Percentiles rank a stretch among this genome's conserved stretches.
phyloP scores from a whole-genome alignment of 2,329 filamentous ascomycete genomes.

The Harringtonia aguacate region DNA sequence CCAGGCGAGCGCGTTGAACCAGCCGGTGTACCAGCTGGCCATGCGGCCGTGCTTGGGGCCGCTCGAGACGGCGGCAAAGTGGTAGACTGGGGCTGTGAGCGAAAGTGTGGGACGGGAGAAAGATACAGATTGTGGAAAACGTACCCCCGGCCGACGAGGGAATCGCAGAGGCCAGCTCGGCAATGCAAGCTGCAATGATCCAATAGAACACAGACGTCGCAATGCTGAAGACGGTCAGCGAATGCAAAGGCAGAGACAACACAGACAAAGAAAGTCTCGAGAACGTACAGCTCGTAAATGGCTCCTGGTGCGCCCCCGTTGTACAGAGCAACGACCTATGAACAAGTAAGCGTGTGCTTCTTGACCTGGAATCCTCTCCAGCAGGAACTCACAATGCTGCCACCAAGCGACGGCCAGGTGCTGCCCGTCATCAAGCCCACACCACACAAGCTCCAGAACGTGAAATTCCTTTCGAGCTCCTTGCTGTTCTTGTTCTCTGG shows the following conservation, averaged over 20 bases:
- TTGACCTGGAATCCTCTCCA: not conserved
- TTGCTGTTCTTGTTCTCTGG: too few relatives aligned
- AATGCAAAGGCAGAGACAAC: not conserved
- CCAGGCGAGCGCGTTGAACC: too few relatives aligned
- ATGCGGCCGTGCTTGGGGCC: too few relatives aligned
- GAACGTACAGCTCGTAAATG: conserved; percentile 3
- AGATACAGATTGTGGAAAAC: not conserved
- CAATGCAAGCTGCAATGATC: conserved; percentile 45
- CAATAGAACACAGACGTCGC: conserved; percentile 41
- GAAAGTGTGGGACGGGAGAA: not conserved
- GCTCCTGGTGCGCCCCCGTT: conserved; percentile 4
- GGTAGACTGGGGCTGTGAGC: conserved; percentile 34
- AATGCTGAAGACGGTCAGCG: conserved; percentile 13
- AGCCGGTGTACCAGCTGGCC: too few relatives aligned
- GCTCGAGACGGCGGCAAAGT: conserved; percentile 50
- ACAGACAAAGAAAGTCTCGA: too few relatives aligned
- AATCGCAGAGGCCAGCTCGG: conserved; percentile 49
- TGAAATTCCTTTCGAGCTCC: not conserved
- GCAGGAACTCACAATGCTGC: not conserved
- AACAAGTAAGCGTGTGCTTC: not conserved
- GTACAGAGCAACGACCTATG: conserved; percentile 1
- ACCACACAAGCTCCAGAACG: not conserved
- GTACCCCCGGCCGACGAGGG: conserved; percentile 42
- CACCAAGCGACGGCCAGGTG: not conserved
- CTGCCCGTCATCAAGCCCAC: not conserved